Evolutionary conservation across 2,329 filamentous ascomycete species (phyloP).

Genomic region (Claviceps pazoutovae): DNA sequence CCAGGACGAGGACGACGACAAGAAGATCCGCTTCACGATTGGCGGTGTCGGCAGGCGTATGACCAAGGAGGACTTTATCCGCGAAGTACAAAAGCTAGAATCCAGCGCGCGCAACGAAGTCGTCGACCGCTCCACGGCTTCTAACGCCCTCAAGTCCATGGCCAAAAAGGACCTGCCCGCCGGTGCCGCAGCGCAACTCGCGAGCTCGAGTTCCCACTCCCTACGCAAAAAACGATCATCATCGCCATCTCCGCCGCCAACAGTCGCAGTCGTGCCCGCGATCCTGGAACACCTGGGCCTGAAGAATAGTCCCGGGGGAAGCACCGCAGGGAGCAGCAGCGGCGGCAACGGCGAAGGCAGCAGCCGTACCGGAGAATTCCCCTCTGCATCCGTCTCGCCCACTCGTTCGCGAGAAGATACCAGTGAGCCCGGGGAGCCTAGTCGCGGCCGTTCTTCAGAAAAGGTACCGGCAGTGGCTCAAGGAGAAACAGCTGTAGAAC

Average conservation of each 20-base stretch:
- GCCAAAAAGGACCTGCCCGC: slow-evolving; percentile 27
- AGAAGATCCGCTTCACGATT: slow-evolving; percentile 63
- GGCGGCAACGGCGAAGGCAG: slow-evolving; percentile 8
- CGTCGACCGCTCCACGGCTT: slow-evolving; percentile 35
- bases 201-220: background rate
- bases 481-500: slow-evolving; percentile 56
- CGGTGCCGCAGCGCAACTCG: background rate
- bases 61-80: slow-evolving; percentile 69
- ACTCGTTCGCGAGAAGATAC: slow-evolving; percentile 3
- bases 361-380: slow-evolving; percentile 9
- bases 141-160: slow-evolving; percentile 32
- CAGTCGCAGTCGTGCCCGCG: slow-evolving; percentile 5
- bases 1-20: slow-evolving; percentile 41
- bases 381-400: slow-evolving; percentile 10
- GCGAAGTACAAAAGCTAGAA: slow-evolving; percentile 59
- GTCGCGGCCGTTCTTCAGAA: slow-evolving; percentile 1
- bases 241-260: background rate
- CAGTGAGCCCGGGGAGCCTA: background rate
- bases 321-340: slow-evolving; percentile 6
- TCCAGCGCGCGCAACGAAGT: slow-evolving; percentile 45
- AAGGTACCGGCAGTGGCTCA: slow-evolving; percentile 7
- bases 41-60: slow-evolving; percentile 58
- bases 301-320: background rate
- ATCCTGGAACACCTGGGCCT: slow-evolving; percentile 9
- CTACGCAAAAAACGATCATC: background rate